Conservation (phyloP, 2,329 filamentous ascomycete species). For the Trichoderma hamatum region DNA sequence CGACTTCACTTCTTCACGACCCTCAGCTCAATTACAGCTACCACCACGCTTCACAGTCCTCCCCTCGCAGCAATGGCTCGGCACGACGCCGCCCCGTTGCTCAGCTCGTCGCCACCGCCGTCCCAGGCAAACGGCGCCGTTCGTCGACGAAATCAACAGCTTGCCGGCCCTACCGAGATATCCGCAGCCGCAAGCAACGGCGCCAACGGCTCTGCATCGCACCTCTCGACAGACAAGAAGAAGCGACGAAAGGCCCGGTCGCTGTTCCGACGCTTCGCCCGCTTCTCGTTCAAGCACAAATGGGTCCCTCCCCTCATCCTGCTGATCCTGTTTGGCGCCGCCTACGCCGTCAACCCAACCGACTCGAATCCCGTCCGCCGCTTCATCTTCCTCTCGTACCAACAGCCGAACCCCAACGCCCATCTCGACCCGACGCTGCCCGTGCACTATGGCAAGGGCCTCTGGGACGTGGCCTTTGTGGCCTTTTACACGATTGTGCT, state of each 20-base stretch:
- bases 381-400: conserved; percentile 89
- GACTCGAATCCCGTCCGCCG: conserved; percentile 75
- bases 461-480: conserved; percentile 81
- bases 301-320: conserved; percentile 69
- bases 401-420: conserved; percentile 34
- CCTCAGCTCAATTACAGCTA: too few relatives aligned
- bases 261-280: conserved; percentile 15
- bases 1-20: too few relatives aligned
- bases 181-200: not conserved
- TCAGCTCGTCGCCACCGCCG: conserved; percentile 8
- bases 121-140: not conserved
- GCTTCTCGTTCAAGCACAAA: conserved; percentile 54
- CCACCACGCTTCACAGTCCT: not conserved
- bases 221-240: conserved; percentile 11
- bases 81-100: conserved; percentile 18
- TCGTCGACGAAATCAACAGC: conserved; percentile 3
- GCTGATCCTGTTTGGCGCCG: conserved; percentile 61
- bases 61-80: conserved; percentile 15
- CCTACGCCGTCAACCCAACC: conserved; percentile 74
- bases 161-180: conserved; percentile 8
- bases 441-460: conserved; percentile 81
- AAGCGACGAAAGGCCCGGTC: conserved; percentile 24
- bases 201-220: not conserved
- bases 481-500: conserved; percentile 84
- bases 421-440: conserved; percentile 42